These are phyloP conservation scores for Dryas octopetala DNA, from an alignment of 306 rosid species.

Conservation along the genomic window DNA sequence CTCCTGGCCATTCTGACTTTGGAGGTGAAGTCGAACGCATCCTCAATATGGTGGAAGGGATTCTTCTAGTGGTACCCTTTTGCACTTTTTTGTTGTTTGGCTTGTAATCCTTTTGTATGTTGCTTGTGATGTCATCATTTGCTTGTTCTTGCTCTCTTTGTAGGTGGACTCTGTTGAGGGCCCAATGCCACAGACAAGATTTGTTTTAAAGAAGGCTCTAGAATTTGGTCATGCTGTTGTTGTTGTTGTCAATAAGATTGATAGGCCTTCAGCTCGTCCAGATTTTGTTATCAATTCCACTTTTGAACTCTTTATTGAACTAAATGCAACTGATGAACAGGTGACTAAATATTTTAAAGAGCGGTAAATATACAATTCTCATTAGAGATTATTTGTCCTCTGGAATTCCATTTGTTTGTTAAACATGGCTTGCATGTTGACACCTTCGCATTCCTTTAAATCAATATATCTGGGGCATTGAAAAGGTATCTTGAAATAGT, in stretches of 20 bases:
- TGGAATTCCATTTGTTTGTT: not conserved
- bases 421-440: not conserved
- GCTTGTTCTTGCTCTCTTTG: conserved; percentile 28
- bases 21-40: conserved; percentile 99
- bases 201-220: conserved; percentile 96
- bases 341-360: conserved; percentile 42
- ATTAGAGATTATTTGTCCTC: conserved; percentile 12
- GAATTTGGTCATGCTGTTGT: conserved; percentile 96
- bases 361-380: not conserved
- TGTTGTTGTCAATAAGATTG: conserved; percentile 98
- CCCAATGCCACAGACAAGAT: conserved; percentile 99
- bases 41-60: conserved; percentile 99
- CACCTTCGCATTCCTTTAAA: conserved; percentile 4
- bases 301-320: conserved; percentile 93
- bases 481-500: not conserved
- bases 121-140: conserved; percentile 26
- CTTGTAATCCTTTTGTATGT: conserved; percentile 4
- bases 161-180: conserved; percentile 99
- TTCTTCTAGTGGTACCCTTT: conserved; percentile 83
- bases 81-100: conserved; percentile 18
- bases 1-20: conserved; percentile 99
- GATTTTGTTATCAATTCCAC: conserved; percentile 92
- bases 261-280: conserved; percentile 92
- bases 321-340: conserved; percentile 96
- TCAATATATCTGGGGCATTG: not conserved